Evolutionary conservation across 2,329 filamentous ascomycete genomes (phyloP).

Genomic region (Curvularia spicifera): DNA sequence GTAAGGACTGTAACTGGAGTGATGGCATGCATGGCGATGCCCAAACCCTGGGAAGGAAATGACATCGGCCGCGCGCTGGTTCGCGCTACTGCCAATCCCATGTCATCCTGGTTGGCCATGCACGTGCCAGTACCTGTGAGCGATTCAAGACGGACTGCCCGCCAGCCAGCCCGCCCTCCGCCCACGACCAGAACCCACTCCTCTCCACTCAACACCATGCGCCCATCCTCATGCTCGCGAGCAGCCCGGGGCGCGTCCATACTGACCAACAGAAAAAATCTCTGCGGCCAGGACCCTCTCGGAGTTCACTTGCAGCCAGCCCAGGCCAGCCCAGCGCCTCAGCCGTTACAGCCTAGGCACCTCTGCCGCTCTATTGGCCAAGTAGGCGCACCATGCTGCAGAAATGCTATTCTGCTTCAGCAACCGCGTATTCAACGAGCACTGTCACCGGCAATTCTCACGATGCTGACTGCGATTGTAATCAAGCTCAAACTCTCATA

Average conservation of each 20-base stretch:
- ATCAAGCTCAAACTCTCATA: background rate
- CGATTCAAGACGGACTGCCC: background rate
- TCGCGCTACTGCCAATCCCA: slow-evolving; percentile 6
- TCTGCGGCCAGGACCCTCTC: background rate
- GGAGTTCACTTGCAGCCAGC: background rate
- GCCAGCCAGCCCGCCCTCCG: background rate
- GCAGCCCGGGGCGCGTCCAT: background rate
- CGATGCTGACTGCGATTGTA: background rate
- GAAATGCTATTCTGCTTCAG: background rate
- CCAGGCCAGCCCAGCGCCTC: background rate
- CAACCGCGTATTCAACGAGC: background rate
- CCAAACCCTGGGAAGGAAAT: slow-evolving; percentile 9
- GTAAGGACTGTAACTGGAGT: slow-evolving; percentile 10
- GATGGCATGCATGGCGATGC: slow-evolving; percentile 9
- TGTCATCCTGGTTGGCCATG: background rate
- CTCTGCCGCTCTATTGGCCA: slow-evolving; percentile 1
- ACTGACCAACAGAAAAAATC: background rate
- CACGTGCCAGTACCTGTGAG: background rate
- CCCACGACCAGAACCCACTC: background rate
- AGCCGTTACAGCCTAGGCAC: background rate
- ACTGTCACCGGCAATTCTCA: background rate
- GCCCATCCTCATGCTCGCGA: background rate
- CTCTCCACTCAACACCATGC: slow-evolving; percentile 6
- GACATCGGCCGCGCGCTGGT: slow-evolving; percentile 16
- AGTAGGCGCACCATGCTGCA: background rate